Evolutionary conservation across 169 alveolate genomes (phyloP), one percentile per base, ranked within the genome.

Genomic region (Amoebophrya sp.): DNA sequence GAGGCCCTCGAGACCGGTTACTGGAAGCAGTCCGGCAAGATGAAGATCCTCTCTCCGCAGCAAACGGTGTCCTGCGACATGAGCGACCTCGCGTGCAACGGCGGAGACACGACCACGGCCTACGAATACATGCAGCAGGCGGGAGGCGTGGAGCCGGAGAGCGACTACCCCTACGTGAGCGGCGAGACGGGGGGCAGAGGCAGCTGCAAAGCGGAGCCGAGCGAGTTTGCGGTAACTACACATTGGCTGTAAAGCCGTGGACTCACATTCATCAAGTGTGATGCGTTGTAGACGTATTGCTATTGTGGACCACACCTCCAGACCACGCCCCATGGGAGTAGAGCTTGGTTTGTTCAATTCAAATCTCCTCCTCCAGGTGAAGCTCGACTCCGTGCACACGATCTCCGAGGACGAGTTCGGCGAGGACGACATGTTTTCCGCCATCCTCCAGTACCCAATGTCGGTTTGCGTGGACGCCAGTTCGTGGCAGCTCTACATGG

Each of bases 51-150:
- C 26, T 95, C 97, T 39, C 96, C 94, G 45, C 95, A 96, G 93
- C 93, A 94, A 78, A 93, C 95, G 20, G 96, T 96, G 38, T 96
- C 94, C 50, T 96, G 98, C 92, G 40, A 70, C 41, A 7, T 13
- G 10, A 5, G 29, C 26, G 89, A 70, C 26, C 26, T 45, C 0
- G 98, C 97, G 41, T 96, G 98, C 92, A 93, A 92, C 50, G 98
- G 98, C 45, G 98, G 98, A 41, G 89, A 92, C 34, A 93, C 93
- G 95, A 93, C 92, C 2, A 42, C 69, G 41, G 95, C 95, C 26
- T 94, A 93, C 90, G 89, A 92, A 41, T 95, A 92, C 92, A 88
- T 41, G 40, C 38, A 42, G 34, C 34, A 41, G 15, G 41, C 45
- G 7, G 90, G 90, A 0, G 50, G 45, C 40, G 70, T 41, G 41